These are phyloP conservation scores for Diaporthe vexans DNA, from an alignment of 2,329 filamentous ascomycete species.

Conservation along the genomic window DNA sequence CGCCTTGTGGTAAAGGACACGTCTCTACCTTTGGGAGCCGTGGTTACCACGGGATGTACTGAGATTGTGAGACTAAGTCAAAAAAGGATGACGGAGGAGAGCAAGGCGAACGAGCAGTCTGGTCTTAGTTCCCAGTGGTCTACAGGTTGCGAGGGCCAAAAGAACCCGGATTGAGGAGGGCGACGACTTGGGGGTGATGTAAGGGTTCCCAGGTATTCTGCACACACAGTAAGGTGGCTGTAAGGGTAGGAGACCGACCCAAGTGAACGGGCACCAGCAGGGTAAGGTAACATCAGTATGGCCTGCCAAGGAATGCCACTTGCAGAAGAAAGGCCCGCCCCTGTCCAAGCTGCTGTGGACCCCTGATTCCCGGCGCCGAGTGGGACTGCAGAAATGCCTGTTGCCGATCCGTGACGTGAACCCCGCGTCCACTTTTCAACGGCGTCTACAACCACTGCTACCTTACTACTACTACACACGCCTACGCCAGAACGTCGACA, in stretches of 20 bases:
- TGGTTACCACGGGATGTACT: no score
- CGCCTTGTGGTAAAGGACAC: constrained; percentile 11
- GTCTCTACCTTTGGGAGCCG: no score
- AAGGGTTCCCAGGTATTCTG: no score
- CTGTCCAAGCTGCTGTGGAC: constrained; percentile 22
- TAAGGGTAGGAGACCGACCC: neutral
- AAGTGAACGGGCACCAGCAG: neutral
- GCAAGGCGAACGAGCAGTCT: no score
- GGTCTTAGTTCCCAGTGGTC: no score
- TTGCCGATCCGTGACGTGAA: constrained; percentile 11
- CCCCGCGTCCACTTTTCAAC: constrained; percentile 24
- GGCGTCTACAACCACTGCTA: neutral
- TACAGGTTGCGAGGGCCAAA: no score
- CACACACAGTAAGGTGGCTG: no score
- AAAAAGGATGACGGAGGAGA: no score
- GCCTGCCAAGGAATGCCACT: constrained; percentile 7
- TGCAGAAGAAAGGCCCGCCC: neutral
- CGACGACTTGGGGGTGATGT: no score
- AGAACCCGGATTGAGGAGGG: neutral
- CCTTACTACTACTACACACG: neutral
- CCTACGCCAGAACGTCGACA: neutral
- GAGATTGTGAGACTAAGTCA: no score
- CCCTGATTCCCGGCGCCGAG: neutral
- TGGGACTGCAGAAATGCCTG: constrained; percentile 17
- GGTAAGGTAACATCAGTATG: neutral